Evolutionary conservation across 1,284 basidiomycete species (phyloP).

Genomic region (Meripilus lineatus): DNA sequence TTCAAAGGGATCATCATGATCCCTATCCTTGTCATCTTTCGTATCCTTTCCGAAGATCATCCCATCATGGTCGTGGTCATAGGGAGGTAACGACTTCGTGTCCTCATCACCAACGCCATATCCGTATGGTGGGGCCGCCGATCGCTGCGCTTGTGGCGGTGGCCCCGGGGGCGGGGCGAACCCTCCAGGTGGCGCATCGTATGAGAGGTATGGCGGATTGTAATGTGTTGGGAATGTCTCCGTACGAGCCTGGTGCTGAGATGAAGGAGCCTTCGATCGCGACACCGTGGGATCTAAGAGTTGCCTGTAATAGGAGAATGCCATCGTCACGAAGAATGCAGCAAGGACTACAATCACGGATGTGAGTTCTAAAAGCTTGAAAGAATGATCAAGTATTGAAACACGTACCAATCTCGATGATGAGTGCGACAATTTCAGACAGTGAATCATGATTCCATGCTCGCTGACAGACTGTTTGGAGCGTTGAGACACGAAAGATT

Average conservation of each 20-base stretch:
- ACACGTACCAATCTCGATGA: constrained; percentile 44
- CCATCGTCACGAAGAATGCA: constrained; percentile 53
- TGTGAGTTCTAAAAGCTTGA: background rate
- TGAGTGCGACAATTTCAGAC: constrained; percentile 54
- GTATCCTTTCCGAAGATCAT: constrained; percentile 20
- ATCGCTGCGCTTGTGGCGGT: constrained; percentile 25
- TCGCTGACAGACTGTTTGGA: constrained; percentile 47
- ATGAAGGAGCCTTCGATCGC: constrained; percentile 29
- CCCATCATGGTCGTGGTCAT: constrained; percentile 28
- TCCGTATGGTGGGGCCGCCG: constrained; percentile 22
- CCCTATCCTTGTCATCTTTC: constrained; percentile 24
- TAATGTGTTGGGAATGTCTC: constrained; percentile 33
- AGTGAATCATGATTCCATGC: constrained; percentile 57
- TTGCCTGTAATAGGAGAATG: constrained; percentile 69
- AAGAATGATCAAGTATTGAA: background rate
- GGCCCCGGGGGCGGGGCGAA: constrained; percentile 42
- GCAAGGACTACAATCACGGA: constrained; percentile 39
- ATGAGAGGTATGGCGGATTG: constrained; percentile 33
- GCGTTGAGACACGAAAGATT: constrained; percentile 7
- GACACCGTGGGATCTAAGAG: constrained; percentile 52
- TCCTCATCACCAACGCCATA: constrained; percentile 18
- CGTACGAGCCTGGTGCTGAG: constrained; percentile 15
- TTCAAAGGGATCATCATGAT: constrained; percentile 42
- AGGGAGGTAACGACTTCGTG: constrained; percentile 32
- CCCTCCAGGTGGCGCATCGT: constrained; percentile 21